These are phyloP conservation scores for Melampsora abietis-canadensis DNA, from an alignment of 1,284 basidiomycete genomes.

Conservation along the genomic window DNA sequence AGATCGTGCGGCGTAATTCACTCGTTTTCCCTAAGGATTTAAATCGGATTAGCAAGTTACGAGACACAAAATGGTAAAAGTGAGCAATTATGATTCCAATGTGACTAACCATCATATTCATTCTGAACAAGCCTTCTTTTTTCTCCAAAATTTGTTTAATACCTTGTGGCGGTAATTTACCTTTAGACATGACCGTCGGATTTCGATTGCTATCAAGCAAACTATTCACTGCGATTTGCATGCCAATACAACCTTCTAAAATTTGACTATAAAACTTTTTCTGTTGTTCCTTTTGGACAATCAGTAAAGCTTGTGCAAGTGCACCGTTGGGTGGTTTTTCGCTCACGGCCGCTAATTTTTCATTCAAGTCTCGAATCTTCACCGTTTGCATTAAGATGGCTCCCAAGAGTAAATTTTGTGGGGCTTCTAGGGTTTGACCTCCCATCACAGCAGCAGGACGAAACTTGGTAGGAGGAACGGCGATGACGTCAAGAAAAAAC, in stretches of 20 bases:
- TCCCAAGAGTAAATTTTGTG: conserved; percentile 90
- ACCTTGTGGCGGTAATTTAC: conserved; percentile 87
- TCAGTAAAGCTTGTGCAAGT: conserved; percentile 46
- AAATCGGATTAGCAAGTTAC: neutral
- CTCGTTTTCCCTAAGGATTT: conserved; percentile 80
- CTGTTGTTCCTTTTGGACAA: conserved; percentile 51
- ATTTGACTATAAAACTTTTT: conserved; percentile 67
- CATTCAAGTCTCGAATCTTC: conserved; percentile 73
- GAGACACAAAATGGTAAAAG: conserved; percentile 22
- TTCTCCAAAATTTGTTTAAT: conserved; percentile 97
- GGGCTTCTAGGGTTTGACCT: conserved; percentile 89
- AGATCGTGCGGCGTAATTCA: conserved; percentile 97
- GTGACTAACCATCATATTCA: conserved; percentile 90
- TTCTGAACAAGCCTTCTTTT: conserved; percentile 97
- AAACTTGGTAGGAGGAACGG: conserved; percentile 91
- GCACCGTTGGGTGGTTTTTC: conserved; percentile 59
- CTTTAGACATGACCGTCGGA: conserved; percentile 75
- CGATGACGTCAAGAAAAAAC: conserved; percentile 92
- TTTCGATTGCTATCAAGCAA: conserved; percentile 98
- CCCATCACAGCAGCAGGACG: conserved; percentile 89
- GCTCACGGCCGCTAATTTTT: conserved; percentile 64
- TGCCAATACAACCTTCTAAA: conserved; percentile 76
- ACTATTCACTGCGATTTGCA: conserved; percentile 93
- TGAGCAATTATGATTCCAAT: conserved; percentile 21
- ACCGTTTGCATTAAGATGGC: conserved; percentile 78